These are phyloP conservation scores for Paspalum notatum DNA, from an alignment of 176 grass and related monocot genomes.

Conservation along the genomic window DNA sequence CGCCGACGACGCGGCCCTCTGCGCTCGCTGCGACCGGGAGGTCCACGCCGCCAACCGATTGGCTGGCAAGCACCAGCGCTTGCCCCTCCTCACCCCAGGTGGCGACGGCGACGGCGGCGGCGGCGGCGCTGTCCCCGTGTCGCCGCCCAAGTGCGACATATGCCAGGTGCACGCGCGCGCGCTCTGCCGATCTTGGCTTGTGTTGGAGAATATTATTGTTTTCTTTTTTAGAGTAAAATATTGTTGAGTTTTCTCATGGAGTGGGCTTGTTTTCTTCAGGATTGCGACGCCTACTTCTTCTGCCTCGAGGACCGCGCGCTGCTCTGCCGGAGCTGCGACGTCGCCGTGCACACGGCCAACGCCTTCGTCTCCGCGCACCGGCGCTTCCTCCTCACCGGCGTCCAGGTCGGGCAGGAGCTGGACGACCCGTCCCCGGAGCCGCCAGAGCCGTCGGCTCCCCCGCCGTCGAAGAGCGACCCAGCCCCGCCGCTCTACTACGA, in stretches of 20 bases:
- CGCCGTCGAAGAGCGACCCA: constrained; percentile 35
- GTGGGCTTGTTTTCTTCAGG: constrained; percentile 1
- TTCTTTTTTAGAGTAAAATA: no score
- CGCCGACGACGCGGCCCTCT: constrained; percentile 84
- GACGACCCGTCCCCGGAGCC: background rate
- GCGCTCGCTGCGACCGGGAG: constrained; percentile 65
- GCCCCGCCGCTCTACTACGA: background rate
- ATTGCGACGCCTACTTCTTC: constrained; percentile 90
- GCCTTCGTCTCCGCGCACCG: constrained; percentile 78
- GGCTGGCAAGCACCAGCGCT: constrained; percentile 80
- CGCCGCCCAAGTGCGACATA: constrained; percentile 83
- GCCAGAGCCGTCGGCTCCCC: constrained; percentile 28
- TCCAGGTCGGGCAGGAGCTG: constrained; percentile 73
- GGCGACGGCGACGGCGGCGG: background rate
- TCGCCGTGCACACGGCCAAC: constrained; percentile 87
- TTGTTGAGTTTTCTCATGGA: no score
- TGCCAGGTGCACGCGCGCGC: constrained; percentile 50
- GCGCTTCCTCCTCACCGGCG: constrained; percentile 90
- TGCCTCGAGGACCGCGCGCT: constrained; percentile 93
- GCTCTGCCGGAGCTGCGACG: constrained; percentile 87
- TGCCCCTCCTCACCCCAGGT: constrained; percentile 54
- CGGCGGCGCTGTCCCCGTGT: background rate
- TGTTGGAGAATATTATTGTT: background rate
- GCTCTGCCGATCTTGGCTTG: background rate
- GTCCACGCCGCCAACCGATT: constrained; percentile 81